Conservation (phyloP, 352 stramenopile genomes). For the Phytophthora pini region DNA sequence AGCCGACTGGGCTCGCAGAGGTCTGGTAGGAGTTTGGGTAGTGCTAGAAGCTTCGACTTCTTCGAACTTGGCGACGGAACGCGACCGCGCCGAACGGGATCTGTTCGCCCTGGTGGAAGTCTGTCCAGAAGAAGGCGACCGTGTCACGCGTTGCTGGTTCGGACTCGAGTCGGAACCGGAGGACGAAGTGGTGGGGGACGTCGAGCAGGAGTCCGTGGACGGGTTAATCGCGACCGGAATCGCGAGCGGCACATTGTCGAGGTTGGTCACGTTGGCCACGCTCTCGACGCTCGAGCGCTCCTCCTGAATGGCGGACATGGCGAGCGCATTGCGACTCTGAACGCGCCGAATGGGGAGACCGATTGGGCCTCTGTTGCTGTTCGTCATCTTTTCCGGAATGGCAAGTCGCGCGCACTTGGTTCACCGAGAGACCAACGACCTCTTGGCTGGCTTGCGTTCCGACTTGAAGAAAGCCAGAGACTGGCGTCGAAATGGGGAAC, state of each 20-base stretch:
- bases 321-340: constrained; percentile 36
- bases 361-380: constrained; percentile 32
- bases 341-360: constrained; percentile 31
- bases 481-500: constrained; percentile 22
- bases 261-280: not conserved
- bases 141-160: constrained; percentile 3
- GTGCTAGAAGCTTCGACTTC: constrained; percentile 8
- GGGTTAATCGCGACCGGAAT: constrained; percentile 3
- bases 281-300: constrained; percentile 25
- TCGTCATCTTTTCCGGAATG: constrained; percentile 37
- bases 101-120: not conserved
- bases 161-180: constrained; percentile 33
- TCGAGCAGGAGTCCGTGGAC: constrained; percentile 18
- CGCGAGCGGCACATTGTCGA: constrained; percentile 8
- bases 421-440: constrained; percentile 26
- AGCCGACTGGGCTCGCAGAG: constrained; percentile 22
- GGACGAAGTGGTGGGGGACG: constrained; percentile 29
- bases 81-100: constrained; percentile 9
- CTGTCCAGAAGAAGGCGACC: not conserved
- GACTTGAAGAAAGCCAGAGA: constrained; percentile 36
- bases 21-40: constrained; percentile 2
- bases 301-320: constrained; percentile 43
- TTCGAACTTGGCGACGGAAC: constrained; percentile 30
- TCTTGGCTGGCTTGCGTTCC: constrained; percentile 31
- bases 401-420: constrained; percentile 2